A percentile compares a stretch with the other conserved stretches of the same genome.
Evolutionary conservation across 2,329 filamentous ascomycete genomes (phyloP).

Genomic region (Coniosporium tulheliwenetii): DNA sequence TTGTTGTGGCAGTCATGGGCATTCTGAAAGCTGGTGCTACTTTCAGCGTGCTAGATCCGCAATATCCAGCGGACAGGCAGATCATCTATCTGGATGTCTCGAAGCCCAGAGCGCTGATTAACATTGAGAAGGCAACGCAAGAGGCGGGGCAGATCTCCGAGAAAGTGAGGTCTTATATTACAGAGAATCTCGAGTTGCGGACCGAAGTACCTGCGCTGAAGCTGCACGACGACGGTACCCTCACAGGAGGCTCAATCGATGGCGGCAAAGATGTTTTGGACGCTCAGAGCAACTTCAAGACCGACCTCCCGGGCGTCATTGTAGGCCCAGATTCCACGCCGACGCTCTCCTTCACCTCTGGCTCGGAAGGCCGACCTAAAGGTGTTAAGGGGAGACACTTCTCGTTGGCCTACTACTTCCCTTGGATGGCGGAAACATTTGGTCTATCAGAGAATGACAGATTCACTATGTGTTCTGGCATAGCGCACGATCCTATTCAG

Average conservation of each 20-base stretch:
- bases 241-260: slow-evolving; percentile 48
- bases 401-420: slow-evolving; percentile 70
- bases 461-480: slow-evolving; percentile 75
- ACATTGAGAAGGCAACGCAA: slow-evolving; percentile 55
- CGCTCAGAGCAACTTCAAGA: slow-evolving; percentile 33
- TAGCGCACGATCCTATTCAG: slow-evolving; percentile 50
- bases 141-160: slow-evolving; percentile 49
- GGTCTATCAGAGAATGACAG: slow-evolving; percentile 52
- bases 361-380: slow-evolving; percentile 67
- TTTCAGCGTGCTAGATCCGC: slow-evolving; percentile 58
- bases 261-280: slow-evolving; percentile 54
- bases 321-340: slow-evolving; percentile 77
- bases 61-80: slow-evolving; percentile 67
- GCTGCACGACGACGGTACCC: slow-evolving; percentile 52
- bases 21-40: slow-evolving; percentile 41
- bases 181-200: slow-evolving; percentile 55
- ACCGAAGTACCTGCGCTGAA: slow-evolving; percentile 59
- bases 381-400: slow-evolving; percentile 81
- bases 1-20: slow-evolving; percentile 71
- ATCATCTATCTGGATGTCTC: slow-evolving; percentile 73
- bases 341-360: slow-evolving; percentile 48
- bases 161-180: slow-evolving; percentile 51
- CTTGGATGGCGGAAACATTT: slow-evolving; percentile 85
- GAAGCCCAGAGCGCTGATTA: slow-evolving; percentile 54
- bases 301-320: slow-evolving; percentile 49